phyloP scores from a whole-genome alignment of 345 rosid species.

The Barbarea vulgaris region DNA sequence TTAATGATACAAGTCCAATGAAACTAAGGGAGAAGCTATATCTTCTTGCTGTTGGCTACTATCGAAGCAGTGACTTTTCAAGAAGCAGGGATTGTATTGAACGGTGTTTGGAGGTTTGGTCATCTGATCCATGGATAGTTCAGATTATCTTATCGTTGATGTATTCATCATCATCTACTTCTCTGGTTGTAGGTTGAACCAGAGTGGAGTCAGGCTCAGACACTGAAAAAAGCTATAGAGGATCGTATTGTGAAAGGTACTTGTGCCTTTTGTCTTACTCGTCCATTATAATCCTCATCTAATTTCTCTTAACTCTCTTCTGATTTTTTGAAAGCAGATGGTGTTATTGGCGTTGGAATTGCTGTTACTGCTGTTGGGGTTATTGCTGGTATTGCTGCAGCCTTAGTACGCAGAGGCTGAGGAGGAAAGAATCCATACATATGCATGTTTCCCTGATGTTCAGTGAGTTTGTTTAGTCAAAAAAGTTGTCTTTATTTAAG shows the following conservation, averaged over 20 bases:
- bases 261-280: background rate
- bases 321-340: constrained; percentile 54
- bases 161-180: constrained; percentile 2
- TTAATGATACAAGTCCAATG: constrained; percentile 47
- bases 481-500: background rate
- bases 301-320: background rate
- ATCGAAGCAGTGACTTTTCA: constrained; percentile 64
- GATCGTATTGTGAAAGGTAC: constrained; percentile 64
- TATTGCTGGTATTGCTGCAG: constrained; percentile 75
- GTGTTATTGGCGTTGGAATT: constrained; percentile 82
- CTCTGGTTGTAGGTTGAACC: constrained; percentile 58
- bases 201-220: constrained; percentile 71
- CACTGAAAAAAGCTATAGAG: constrained; percentile 63
- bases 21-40: constrained; percentile 72
- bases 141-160: background rate
- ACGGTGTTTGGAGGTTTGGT: constrained; percentile 61
- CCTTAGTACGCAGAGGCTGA: constrained; percentile 64
- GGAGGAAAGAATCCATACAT: constrained; percentile 8
- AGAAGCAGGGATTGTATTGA: constrained; percentile 79
- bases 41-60: constrained; percentile 81
- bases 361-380: constrained; percentile 78
- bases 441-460: constrained; percentile 25
- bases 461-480: constrained; percentile 36
- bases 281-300: background rate
- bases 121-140: background rate